Base-by-base conservation (phyloP, 176 grass and related monocot species). In the Poa annua region DNA sequence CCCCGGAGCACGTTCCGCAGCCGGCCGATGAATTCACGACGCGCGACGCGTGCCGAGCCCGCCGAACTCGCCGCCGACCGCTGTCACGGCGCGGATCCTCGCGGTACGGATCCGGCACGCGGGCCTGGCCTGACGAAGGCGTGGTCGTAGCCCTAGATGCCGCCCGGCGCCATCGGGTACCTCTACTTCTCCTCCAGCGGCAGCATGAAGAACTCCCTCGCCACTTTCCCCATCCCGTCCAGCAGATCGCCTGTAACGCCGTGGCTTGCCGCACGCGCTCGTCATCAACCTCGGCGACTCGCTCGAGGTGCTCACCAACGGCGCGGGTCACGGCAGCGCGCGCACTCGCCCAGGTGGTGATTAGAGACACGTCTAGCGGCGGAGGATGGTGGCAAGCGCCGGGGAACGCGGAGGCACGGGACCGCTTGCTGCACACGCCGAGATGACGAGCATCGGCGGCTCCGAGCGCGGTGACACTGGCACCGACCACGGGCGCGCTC, bases 101-200 rank as follows among this genome's bases (percentile, higher is more conserved):
- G n/a, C n/a, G n/a, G n/a, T n/a, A n/a, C n/a, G n/a, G n/a, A 66
- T 25, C 54, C 67, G 42, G 10, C 11, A 55, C 53, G 5, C 39
- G 14, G 79, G 60, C 16, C 29, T 29, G 1, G 35, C 11, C 48
- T n/a, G 75, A 96, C 85, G 56, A 99, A 98, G 34, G 91, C 93
- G 35, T 95, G 93, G 62, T 93, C 96, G 74, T 98, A 95, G 3
- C 89, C 96, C 72, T 93, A 91, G 71, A 95, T 93, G 39, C 89
- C 94, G 16, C 91, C 92, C 0, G 93, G 89, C 85, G 68, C 89
- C 89, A 95, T 90, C 1, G 91, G 89, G 35, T 93, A 98, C 44
- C 88, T 88, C 85, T 93, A 89, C 76, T 98, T 98, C 79, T 93
- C 96, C 61, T 93, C 93, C 63, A 93, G 57, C 49, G 95, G 95